Percentiles rank a stretch among this genome's conserved stretches.
These are phyloP conservation scores for Pleoardoris graminearum DNA, from an alignment of 2,329 filamentous ascomycete species.

Conservation along the genomic window DNA sequence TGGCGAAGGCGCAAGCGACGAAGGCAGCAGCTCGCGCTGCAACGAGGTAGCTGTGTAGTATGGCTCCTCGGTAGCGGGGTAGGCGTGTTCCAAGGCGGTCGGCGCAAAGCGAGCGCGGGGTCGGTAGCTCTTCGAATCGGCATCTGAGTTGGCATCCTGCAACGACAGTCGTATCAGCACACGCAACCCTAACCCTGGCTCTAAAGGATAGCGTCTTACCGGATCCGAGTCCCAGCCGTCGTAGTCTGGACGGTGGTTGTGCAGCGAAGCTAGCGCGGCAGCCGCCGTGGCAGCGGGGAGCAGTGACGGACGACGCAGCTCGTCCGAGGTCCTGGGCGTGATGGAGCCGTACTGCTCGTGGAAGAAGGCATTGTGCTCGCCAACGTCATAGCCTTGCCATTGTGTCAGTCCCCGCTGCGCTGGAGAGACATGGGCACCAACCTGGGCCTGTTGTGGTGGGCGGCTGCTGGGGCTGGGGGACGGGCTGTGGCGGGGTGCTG, in stretches of 20 bases:
- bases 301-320: slow-evolving; percentile 66
- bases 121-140: slow-evolving; percentile 43
- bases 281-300: slow-evolving; percentile 76
- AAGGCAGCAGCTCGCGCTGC: slow-evolving; percentile 77
- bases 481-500: slow-evolving; percentile 79
- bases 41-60: slow-evolving; percentile 57
- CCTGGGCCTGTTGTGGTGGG: slow-evolving; percentile 44
- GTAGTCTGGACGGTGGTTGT: slow-evolving; percentile 74
- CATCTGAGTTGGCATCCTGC: slow-evolving; percentile 45
- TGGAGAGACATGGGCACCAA: slow-evolving; percentile 34
- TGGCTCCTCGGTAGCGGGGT: slow-evolving; percentile 54
- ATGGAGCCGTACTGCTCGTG: slow-evolving; percentile 67
- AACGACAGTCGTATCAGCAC: slow-evolving; percentile 28
- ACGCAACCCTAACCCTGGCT: slow-evolving; percentile 11
- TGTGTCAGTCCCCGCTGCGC: slow-evolving; percentile 41
- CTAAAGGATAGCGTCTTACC: slow-evolving; percentile 28
- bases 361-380: slow-evolving; percentile 68
- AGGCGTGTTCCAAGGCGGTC: slow-evolving; percentile 68
- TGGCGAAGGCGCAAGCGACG: slow-evolving; percentile 78
- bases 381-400: slow-evolving; percentile 51
- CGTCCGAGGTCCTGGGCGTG: slow-evolving; percentile 70
- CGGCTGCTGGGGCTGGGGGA: slow-evolving; percentile 58
- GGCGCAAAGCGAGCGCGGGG: slow-evolving; percentile 47
- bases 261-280: slow-evolving; percentile 82
- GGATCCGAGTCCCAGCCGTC: slow-evolving; percentile 45